A percentile compares a stretch with the other conserved stretches of the same genome.
These are phyloP conservation scores for Auricularia sp. DNA, from an alignment of 768 basidiomycete species.

Conservation along the genomic window DNA sequence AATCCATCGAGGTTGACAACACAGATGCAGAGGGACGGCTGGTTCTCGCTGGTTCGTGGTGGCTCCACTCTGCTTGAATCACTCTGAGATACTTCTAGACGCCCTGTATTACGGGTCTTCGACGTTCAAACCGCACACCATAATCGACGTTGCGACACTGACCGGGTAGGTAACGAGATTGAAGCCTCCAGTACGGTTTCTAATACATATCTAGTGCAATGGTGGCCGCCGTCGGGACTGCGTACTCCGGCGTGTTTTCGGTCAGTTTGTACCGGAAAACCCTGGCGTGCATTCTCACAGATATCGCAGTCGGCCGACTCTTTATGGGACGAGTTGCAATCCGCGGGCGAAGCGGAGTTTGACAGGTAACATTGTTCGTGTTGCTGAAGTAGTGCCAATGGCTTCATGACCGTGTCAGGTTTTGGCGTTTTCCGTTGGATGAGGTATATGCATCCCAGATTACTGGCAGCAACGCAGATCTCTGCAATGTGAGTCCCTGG, in stretches of 20 bases:
- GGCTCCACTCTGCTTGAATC: not conserved
- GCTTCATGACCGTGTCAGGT: slow-evolving; percentile 19
- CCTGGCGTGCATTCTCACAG: not conserved
- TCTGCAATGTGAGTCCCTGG: slow-evolving; percentile 50
- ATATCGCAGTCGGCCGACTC: slow-evolving; percentile 50
- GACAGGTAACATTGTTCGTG: slow-evolving; percentile 28
- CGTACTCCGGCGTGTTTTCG: slow-evolving; percentile 70
- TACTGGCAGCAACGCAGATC: slow-evolving; percentile 64
- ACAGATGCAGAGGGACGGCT: slow-evolving; percentile 79
- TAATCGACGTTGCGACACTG: slow-evolving; percentile 82
- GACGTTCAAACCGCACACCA: slow-evolving; percentile 66
- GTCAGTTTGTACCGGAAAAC: slow-evolving; percentile 21
- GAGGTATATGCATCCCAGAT: slow-evolving; percentile 75
- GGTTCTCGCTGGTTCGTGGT: slow-evolving; percentile 50
- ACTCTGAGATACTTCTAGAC: slow-evolving; percentile 31
- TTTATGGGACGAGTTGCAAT: slow-evolving; percentile 60
- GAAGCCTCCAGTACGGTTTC: not conserved
- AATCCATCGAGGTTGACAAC: slow-evolving; percentile 78
- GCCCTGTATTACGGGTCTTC: slow-evolving; percentile 76
- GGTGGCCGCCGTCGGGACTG: slow-evolving; percentile 61
- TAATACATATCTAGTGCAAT: slow-evolving; percentile 42
- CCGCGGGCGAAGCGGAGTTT: slow-evolving; percentile 62
- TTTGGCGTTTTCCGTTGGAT: slow-evolving; percentile 87
- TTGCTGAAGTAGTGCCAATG: too few species aligned
- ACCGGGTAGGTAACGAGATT: slow-evolving; percentile 44